A percentile compares a stretch with the other conserved stretches of the same genome.
Conservation (phyloP, 169 alveolate species). For the Eimeria maxima region DNA sequence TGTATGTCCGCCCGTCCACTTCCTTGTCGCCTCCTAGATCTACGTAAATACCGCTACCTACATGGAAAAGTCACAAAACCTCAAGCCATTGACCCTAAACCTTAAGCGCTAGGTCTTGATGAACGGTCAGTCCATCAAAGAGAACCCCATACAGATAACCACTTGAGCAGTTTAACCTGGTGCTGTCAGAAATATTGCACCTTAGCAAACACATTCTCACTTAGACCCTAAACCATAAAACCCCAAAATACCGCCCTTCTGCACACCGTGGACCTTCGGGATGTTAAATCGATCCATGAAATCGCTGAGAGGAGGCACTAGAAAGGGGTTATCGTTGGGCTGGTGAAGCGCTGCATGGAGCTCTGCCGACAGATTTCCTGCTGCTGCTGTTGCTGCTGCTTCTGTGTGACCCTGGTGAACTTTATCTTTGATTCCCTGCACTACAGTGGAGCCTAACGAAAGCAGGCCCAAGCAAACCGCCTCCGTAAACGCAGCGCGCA, state of each 20-base stretch:
- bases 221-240: not conserved
- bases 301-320: conserved; percentile 8
- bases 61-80: not conserved
- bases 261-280: conserved; percentile 74
- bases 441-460: not conserved
- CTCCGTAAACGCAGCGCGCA: not conserved
- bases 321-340: conserved; percentile 14
- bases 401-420: not conserved
- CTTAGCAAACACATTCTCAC: no score
- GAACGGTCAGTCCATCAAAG: no score
- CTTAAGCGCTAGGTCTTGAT: not conserved
- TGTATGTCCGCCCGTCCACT: conserved; percentile 54
- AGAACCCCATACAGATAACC: no score
- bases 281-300: conserved; percentile 57
- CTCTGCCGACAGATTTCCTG: not conserved
- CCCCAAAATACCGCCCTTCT: not conserved
- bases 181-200: no score
- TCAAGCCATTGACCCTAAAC: not conserved
- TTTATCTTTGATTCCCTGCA: not conserved
- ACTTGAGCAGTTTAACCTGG: no score
- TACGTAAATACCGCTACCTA: conserved; percentile 57
- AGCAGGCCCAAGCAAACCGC: not conserved
- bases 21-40: conserved; percentile 52
- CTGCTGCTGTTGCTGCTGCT: conserved; percentile 23
- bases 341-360: not conserved